Base-by-base conservation (phyloP, 2,329 filamentous ascomycete genomes). In the Phialophora macrospora region DNA sequence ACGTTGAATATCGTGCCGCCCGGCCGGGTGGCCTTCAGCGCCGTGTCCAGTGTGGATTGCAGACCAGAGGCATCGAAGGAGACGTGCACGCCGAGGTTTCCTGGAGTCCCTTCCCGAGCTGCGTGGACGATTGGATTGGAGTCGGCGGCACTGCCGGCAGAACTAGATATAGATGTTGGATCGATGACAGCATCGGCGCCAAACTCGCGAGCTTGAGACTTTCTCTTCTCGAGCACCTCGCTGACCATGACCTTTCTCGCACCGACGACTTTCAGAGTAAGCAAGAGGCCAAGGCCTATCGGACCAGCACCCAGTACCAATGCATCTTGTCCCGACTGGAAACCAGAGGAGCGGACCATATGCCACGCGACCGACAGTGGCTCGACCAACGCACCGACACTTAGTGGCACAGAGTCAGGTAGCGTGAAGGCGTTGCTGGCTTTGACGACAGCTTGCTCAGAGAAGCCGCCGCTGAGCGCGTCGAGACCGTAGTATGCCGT, bases 331-430 rank as follows among this genome's bases (percentile, higher is more conserved):
- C 78, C 79, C 7, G 74, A 71, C 67, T 81, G 80, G 74, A 81
- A 82, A 14, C 30, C 28, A 38, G 80, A 81, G 49, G 80, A 76
- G 51, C 81, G 80, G 22, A 85, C 80, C 2, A 82, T 82, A 70
- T 85, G 83, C 82, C 82, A 85, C 24, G 81, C 83, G 1, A 85
- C 83, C 3, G 83, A 77, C 0, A 85, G 75, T 3, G 83, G 83
- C 68, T 85, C 83, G 41, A 84, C 77, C n/a, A 85, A 76, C 0
- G 83, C 62, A 24, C 55, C 56, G 3, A 26, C 28, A 17, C 44
- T n/a, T 17, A 60, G 48, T 11, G 32, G 17, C 12, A 59, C 55
- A 14, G 12, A n/a, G 17, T 38, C 32, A 20, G 56, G 62, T 20
- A 60, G 48, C 14, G 32, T 59, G 26, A 34, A 38, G 17, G 30